A percentile compares a stretch with the other conserved stretches of the same genome.
These are phyloP conservation scores for Beverwykella pulmonaria DNA, from an alignment of 495 filamentous ascomycete genomes.

Conservation along the genomic window DNA sequence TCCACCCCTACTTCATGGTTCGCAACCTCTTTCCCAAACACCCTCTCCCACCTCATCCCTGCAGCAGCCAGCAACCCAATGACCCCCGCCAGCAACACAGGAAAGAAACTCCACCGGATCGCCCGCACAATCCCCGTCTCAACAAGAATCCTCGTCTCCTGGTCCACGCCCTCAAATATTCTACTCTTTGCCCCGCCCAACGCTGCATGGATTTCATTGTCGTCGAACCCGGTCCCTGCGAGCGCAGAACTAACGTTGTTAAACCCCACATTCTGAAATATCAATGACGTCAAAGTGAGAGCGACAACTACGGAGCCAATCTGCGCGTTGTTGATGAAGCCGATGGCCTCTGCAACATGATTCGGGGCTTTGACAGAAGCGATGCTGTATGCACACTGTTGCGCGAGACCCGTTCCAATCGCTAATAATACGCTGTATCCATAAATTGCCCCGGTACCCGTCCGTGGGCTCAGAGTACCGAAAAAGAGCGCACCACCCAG, in stretches of 20 bases:
- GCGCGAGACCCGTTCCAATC: constrained; percentile 23
- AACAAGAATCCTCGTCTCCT: constrained; percentile 16
- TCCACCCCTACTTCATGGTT: background rate
- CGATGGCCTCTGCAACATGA: constrained; percentile 25
- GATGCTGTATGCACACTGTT: constrained; percentile 24
- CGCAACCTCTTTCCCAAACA: constrained; percentile 30
- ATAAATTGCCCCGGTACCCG: constrained; percentile 25
- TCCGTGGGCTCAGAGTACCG: constrained; percentile 6
- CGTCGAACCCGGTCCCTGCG: constrained; percentile 14
- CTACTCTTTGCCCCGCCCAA: constrained; percentile 34
- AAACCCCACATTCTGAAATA: constrained; percentile 38
- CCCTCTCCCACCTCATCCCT: constrained; percentile 38
- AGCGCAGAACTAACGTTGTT: constrained; percentile 21
- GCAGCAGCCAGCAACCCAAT: constrained; percentile 14
- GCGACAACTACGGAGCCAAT: constrained; percentile 27
- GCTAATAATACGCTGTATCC: constrained; percentile 34
- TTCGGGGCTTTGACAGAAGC: constrained; percentile 5
- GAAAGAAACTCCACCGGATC: constrained; percentile 38
- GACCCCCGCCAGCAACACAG: constrained; percentile 34
- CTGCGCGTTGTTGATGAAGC: constrained; percentile 36
- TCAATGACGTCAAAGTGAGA: constrained; percentile 26
- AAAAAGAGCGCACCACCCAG: constrained; percentile 32
- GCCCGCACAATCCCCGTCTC: constrained; percentile 36
- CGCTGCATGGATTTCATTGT: constrained; percentile 23
- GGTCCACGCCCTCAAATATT: constrained; percentile 24